Conservation (phyloP, 202 grass and related monocot species). For the Carex sylvatica region DNA sequence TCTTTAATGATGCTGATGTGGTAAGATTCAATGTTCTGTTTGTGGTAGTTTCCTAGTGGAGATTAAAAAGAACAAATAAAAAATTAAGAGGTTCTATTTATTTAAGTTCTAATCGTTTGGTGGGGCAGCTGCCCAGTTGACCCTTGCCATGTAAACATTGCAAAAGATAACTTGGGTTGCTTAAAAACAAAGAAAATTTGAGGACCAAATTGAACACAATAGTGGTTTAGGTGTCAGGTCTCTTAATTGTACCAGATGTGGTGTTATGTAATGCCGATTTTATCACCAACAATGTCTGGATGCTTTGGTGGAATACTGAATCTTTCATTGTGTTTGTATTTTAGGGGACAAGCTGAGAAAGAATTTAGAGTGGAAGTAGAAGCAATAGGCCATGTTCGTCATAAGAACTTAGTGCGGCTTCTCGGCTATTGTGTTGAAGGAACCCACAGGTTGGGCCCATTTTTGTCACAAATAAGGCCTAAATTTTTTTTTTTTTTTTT, state of each 20-base stretch:
- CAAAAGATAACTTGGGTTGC: background rate
- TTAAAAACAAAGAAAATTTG: background rate
- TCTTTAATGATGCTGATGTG: slow-evolving; percentile 10
- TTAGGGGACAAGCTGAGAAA: slow-evolving; percentile 44
- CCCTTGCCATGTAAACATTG: background rate
- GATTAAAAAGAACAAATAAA: background rate
- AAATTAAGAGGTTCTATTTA: background rate
- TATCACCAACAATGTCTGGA: background rate
- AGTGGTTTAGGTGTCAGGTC: background rate
- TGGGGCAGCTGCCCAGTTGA: background rate
- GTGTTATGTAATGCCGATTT: background rate
- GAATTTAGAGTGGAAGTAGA: slow-evolving; percentile 41
- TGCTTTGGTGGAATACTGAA: background rate
- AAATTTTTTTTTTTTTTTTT: background rate
- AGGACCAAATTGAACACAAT: background rate
- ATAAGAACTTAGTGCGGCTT: slow-evolving; percentile 41
- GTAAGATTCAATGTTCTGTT: background rate
- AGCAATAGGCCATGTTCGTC: slow-evolving; percentile 39
- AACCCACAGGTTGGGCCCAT: slow-evolving; percentile 29
- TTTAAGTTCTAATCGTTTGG: background rate
- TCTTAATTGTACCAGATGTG: background rate
- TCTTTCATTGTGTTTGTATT: background rate
- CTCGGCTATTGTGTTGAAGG: slow-evolving; percentile 36
- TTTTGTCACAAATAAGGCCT: background rate
- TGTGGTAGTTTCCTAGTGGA: slow-evolving; percentile 1